Conservation (phyloP, 2,329 filamentous ascomycete species). For the Trichoderma brevicompactum region DNA sequence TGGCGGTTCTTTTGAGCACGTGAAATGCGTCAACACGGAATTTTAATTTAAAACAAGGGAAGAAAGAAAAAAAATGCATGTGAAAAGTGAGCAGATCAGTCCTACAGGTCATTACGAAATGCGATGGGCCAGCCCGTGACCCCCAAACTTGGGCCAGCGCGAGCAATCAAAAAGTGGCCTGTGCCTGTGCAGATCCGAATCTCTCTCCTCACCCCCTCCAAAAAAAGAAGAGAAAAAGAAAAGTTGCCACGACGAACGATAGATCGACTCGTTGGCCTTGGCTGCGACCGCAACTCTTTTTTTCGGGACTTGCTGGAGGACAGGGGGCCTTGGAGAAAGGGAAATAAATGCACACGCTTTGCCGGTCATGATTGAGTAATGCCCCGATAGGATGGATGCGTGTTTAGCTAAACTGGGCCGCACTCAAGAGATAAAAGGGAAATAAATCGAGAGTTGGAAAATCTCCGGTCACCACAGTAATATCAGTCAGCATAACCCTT, state of each 20-base stretch:
- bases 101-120: background rate
- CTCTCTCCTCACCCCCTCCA: background rate
- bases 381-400: background rate
- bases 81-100: conserved; percentile 16
- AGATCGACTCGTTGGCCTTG: conserved; percentile 4
- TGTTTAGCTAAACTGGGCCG: too few relatives aligned
- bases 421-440: too few relatives aligned
- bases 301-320: too few relatives aligned
- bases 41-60: background rate
- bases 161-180: conserved; percentile 15
- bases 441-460: too few relatives aligned
- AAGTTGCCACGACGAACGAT: conserved; percentile 13
- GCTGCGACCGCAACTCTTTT: background rate
- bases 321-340: background rate
- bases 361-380: conserved; percentile 11
- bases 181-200: conserved; percentile 21
- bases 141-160: background rate
- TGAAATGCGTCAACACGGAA: background rate
- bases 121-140: background rate
- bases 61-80: conserved; percentile 1
- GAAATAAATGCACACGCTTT: background rate
- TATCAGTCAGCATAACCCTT: too few relatives aligned
- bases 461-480: too few relatives aligned
- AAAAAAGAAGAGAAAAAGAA: background rate
- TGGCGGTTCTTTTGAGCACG: background rate